Conservation (phyloP, 129 eudicot genomes). For the Oenanthe sinensis region DNA sequence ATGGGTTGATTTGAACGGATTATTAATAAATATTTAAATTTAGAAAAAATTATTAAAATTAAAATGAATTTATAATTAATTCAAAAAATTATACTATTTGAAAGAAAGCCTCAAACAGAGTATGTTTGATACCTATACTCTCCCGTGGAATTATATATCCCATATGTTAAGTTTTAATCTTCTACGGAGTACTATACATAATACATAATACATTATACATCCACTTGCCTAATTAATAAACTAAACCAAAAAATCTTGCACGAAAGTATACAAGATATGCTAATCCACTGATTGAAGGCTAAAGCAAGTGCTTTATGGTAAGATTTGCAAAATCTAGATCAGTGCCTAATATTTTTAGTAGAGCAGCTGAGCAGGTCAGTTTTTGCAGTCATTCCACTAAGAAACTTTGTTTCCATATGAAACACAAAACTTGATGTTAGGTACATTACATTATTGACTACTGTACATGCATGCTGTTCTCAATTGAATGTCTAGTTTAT, state of each 20-base stretch:
- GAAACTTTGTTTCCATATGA: neutral
- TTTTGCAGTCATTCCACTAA: conserved; percentile 1
- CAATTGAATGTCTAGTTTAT: neutral
- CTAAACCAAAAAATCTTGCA: neutral
- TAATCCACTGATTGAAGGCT: neutral
- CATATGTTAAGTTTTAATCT: no score
- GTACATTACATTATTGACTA: conserved; percentile 1
- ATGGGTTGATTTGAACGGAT: no score
- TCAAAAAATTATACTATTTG: no score
- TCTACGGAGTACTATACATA: no score
- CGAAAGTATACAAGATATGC: neutral
- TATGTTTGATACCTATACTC: no score
- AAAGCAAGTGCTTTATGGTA: neutral
- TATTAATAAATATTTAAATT: no score
- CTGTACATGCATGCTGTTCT: conserved; percentile 1
- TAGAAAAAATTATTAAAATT: no score
- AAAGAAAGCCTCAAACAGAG: no score
- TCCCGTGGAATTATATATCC: no score
- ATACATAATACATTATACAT: no score
- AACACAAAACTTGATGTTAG: neutral
- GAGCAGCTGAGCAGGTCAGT: neutral
- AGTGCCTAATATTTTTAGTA: neutral
- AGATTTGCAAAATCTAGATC: neutral
- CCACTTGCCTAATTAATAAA: no score
- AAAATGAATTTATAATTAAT: no score